Percentiles rank a stretch among this genome's conserved stretches.
phyloP scores from a whole-genome alignment of 1,284 basidiomycete genomes.

The Puccinia triticina region DNA sequence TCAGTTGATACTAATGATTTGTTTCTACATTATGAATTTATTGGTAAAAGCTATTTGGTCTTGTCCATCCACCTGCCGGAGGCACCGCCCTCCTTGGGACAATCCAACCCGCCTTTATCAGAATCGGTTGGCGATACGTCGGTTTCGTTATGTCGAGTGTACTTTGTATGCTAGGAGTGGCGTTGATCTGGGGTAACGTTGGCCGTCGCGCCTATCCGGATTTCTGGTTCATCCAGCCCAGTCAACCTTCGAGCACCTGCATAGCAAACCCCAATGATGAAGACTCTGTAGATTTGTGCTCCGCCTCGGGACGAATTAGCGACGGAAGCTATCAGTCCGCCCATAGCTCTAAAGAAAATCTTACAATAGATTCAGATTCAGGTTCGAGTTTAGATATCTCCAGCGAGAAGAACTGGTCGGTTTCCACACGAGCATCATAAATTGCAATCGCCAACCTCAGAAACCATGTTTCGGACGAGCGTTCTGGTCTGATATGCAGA shows the following conservation, averaged over 20 bases:
- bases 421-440: constrained; percentile 2
- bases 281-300: neutral
- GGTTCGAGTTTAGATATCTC: neutral
- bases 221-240: constrained; percentile 28
- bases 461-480: neutral
- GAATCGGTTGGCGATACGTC: constrained; percentile 39
- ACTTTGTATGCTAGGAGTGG: neutral
- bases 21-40: neutral
- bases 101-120: constrained; percentile 30
- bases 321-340: neutral
- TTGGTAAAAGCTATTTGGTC: neutral
- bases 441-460: neutral
- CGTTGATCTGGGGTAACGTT: constrained; percentile 37
- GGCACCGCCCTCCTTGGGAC: constrained; percentile 27
- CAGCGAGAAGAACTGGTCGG: constrained; percentile 1
- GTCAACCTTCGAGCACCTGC: neutral
- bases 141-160: constrained; percentile 20
- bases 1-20: neutral
- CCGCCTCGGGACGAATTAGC: neutral
- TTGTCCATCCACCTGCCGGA: constrained; percentile 40
- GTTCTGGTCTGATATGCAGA: neutral
- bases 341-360: neutral
- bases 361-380: neutral
- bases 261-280: neutral
- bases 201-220: constrained; percentile 34